These are phyloP conservation scores for Ceratopteris richardii DNA, from an alignment of 75 land plant species.

Conservation along the genomic window DNA sequence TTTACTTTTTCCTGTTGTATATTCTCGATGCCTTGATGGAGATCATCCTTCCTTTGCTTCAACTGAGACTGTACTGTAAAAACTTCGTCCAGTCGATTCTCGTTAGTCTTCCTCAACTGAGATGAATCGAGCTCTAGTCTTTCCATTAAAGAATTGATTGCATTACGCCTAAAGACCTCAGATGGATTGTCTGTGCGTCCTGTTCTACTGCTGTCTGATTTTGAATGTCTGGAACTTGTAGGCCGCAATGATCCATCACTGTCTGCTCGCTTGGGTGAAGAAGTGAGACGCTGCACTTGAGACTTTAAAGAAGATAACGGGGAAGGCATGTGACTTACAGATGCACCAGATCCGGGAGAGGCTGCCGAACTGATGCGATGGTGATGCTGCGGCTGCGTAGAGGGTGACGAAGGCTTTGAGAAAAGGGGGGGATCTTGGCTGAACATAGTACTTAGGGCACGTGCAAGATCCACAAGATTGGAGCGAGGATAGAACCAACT, in stretches of 20 bases:
- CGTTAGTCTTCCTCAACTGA: constrained; percentile 43
- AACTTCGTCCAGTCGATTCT: constrained; percentile 73
- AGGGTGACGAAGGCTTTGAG: constrained; percentile 31
- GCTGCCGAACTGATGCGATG: constrained; percentile 7
- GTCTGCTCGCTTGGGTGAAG: neutral
- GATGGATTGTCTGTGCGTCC: constrained; percentile 47
- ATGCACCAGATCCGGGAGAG: constrained; percentile 12
- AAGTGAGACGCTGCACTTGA: neutral
- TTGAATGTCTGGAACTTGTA: neutral
- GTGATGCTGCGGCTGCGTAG: constrained; percentile 10
- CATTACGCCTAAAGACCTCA: constrained; percentile 60
- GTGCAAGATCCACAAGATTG: constrained; percentile 67
- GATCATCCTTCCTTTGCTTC: constrained; percentile 50
- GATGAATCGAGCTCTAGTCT: constrained; percentile 38
- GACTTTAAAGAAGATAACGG: constrained; percentile 3
- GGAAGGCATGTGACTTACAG: neutral
- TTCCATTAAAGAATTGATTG: constrained; percentile 52
- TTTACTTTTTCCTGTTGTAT: constrained; percentile 74
- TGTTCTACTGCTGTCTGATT: constrained; percentile 5
- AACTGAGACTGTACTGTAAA: constrained; percentile 55
- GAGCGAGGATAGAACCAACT: constrained; percentile 85
- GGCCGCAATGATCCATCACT: neutral
- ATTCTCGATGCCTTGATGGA: constrained; percentile 48
- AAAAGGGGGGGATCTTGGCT: constrained; percentile 81
- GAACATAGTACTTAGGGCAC: constrained; percentile 45